A percentile compares a stretch with the other conserved stretches of the same genome.
Conservation (phyloP, 2,329 filamentous ascomycete species). For the Peltaster fructicola region DNA sequence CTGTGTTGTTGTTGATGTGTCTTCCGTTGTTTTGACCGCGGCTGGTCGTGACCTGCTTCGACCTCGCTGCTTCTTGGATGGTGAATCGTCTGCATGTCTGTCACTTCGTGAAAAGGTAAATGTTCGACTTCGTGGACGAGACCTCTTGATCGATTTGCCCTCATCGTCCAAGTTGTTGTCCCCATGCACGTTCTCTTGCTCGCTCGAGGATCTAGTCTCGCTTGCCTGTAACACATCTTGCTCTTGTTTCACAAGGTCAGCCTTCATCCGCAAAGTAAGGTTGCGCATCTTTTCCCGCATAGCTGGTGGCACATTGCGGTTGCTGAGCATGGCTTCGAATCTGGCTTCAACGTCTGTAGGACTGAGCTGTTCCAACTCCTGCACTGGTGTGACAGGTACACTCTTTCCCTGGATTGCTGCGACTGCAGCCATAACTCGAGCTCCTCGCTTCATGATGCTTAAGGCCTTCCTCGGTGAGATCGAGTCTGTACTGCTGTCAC, state of each 20-base stretch:
- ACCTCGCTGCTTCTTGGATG: slow-evolving; percentile 48
- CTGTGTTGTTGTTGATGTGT: slow-evolving; percentile 4
- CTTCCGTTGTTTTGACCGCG: slow-evolving; percentile 45
- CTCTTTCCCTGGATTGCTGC: slow-evolving; percentile 41
- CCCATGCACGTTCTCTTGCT: slow-evolving; percentile 5
- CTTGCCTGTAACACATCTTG: slow-evolving; percentile 29
- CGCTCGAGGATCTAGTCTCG: slow-evolving; percentile 8
- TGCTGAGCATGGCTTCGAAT: slow-evolving; percentile 50
- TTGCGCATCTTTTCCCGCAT: slow-evolving; percentile 91
- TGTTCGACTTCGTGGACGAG: slow-evolving; percentile 48
- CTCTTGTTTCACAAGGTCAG: slow-evolving; percentile 85
- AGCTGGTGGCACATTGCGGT: slow-evolving; percentile 83
- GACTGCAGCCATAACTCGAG: slow-evolving; percentile 46
- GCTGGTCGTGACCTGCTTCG: slow-evolving; percentile 41
- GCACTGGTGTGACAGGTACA: slow-evolving; percentile 20
- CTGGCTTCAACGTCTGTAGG: slow-evolving; percentile 41
- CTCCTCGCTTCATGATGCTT: slow-evolving; percentile 27
- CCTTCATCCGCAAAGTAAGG: slow-evolving; percentile 76
- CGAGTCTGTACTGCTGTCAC: slow-evolving; percentile 19
- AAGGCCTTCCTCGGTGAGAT: slow-evolving; percentile 13
- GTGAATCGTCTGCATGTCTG: slow-evolving; percentile 28
- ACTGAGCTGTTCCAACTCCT: slow-evolving; percentile 31
- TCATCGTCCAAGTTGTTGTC: slow-evolving; percentile 11
- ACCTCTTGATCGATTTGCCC: slow-evolving; percentile 23
- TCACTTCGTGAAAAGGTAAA: slow-evolving; percentile 63